Base-by-base conservation (phyloP, 2,329 filamentous ascomycete species). In the Plectosphaerella plurivora region DNA sequence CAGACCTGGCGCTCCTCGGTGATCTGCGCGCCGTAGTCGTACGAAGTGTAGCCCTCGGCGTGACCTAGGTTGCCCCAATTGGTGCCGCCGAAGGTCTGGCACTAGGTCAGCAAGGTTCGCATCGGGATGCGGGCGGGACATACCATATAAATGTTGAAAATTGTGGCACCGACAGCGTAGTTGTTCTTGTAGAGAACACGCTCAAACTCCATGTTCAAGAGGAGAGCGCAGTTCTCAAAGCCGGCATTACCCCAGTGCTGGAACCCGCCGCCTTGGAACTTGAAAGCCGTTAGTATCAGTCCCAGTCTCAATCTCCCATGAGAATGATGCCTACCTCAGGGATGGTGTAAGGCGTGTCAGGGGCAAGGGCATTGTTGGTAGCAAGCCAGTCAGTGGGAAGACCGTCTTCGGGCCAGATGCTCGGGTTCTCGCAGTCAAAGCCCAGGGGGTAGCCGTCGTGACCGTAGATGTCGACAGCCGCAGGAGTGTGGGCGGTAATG, bases 11-110 rank as follows among this genome's bases (percentile, higher is more conserved):
- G 78, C 42, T 88, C 83, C 62, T 94, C 89, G 1, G 78, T 76
- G 50, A 93, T 89, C 7, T 66, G 69, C 2, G 75, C 71, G 8
- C 72, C 77, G 49, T 82, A 82, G 54, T 82, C 79, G 47, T 82
- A 81, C 0, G 76, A 79, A 0, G 79, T 84, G 55, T 85, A 85
- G 3, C 78, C 83, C 11, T 83, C 84, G 10, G 85, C 77, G 58
- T 90, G 82, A 0, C 88, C 87, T 5, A 90, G 67, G 56, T 91
- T 92, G 0, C 89, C 89, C 89, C 89, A 93, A 63, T 93, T 94
- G 0, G 89, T 92, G 6, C 89, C 89, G 14, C 89, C 89, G 58
- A 79, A 89, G 1, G 79, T 84, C 37, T 79, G 81, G 35, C 4
- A 33, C 28, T 2, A 9, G 3, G 7, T 33, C 2, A 37, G 47